Conservation (phyloP, 345 rosid species). For the Hibiscus syriacus region DNA sequence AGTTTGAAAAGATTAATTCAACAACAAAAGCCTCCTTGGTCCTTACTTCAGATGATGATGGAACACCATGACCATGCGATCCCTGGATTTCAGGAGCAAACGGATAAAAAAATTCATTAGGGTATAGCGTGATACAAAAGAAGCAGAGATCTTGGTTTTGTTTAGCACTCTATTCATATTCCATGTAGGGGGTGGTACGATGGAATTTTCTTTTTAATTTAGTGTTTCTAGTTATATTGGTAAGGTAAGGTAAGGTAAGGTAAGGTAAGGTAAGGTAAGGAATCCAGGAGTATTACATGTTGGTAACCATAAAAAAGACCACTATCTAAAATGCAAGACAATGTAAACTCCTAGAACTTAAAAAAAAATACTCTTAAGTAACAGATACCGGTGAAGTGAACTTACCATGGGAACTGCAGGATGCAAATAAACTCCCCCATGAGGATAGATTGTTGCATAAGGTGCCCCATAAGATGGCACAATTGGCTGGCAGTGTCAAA, state of each 20-base stretch:
- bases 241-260: background rate
- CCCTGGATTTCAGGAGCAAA: slow-evolving; percentile 25
- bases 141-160: too few species aligned
- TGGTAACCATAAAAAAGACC: background rate
- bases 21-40: slow-evolving; percentile 8
- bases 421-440: slow-evolving; percentile 86
- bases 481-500: slow-evolving; percentile 55
- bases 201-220: too few species aligned
- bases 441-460: slow-evolving; percentile 67
- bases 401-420: slow-evolving; percentile 76
- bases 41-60: slow-evolving; percentile 47
- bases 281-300: background rate
- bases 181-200: too few species aligned
- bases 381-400: background rate
- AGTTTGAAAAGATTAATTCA: background rate
- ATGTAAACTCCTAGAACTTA: background rate
- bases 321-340: background rate
- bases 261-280: background rate
- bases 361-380: background rate
- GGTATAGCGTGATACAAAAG: background rate
- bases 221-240: background rate
- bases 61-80: slow-evolving; percentile 39
- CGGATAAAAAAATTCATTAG: background rate
- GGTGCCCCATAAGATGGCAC: too few species aligned
- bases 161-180: too few species aligned